Conservation (phyloP, 73 alveolate species). For the Paraurostyla sp. region DNA sequence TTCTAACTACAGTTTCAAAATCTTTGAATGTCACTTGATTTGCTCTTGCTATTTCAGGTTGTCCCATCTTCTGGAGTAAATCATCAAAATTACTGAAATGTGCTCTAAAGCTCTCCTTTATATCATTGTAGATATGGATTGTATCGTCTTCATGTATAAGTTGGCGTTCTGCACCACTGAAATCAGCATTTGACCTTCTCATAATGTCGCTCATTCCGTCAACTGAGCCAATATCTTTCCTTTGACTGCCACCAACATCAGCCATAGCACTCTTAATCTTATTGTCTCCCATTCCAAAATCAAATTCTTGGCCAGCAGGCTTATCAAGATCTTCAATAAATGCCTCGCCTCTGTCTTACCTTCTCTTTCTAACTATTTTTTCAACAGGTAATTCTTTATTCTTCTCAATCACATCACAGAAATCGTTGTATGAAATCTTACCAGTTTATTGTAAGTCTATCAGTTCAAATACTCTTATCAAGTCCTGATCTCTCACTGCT, state of each 20-base stretch:
- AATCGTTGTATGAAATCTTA: slow-evolving; percentile 63
- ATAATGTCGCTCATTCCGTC: slow-evolving; percentile 47
- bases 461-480: slow-evolving; percentile 24
- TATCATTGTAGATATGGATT: slow-evolving; percentile 16
- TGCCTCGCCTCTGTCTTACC: slow-evolving; percentile 30
- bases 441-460: slow-evolving; percentile 43
- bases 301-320: no score
- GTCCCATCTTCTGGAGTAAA: slow-evolving; percentile 47
- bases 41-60: background rate
- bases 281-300: background rate
- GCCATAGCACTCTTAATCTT: background rate
- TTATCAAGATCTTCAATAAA: slow-evolving; percentile 28
- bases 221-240: slow-evolving; percentile 43
- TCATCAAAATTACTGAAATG: slow-evolving; percentile 53
- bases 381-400: slow-evolving; percentile 14
- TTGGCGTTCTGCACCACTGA: slow-evolving; percentile 6
- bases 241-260: slow-evolving; percentile 24
- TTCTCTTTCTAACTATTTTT: slow-evolving; percentile 24
- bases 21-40: slow-evolving; percentile 36
- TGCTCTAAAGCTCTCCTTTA: slow-evolving; percentile 38
- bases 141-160: slow-evolving; percentile 45
- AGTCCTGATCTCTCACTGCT: slow-evolving; percentile 13
- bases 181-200: slow-evolving; percentile 27
- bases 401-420: slow-evolving; percentile 69
- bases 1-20: slow-evolving; percentile 35